phyloP scores from a whole-genome alignment of 1,284 basidiomycete genomes.

The Anthracocystis panici-leucophaei region DNA sequence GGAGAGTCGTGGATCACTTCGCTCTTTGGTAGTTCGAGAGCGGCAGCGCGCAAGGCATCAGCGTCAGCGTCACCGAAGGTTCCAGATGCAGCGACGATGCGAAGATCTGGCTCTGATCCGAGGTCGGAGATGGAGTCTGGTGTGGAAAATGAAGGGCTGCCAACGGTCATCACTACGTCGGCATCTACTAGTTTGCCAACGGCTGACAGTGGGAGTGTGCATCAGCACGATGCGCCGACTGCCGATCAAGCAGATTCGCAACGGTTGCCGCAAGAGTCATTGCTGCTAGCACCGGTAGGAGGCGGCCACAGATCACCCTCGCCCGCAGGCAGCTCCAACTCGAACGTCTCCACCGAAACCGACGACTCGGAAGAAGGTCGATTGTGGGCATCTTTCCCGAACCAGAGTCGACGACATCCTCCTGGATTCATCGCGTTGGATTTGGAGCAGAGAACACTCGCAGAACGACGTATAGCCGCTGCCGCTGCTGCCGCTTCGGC shows the following conservation, averaged over 20 bases:
- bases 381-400: conserved; percentile 56
- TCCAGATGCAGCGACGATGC: not conserved
- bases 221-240: conserved; percentile 10
- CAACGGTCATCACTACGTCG: conserved; percentile 28
- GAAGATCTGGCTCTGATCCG: conserved; percentile 8
- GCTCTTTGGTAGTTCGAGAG: conserved; percentile 18
- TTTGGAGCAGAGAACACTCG: conserved; percentile 38
- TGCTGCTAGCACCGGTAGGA: conserved; percentile 21
- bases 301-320: conserved; percentile 16
- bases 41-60: conserved; percentile 12
- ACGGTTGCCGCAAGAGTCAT: conserved; percentile 4
- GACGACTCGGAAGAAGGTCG: conserved; percentile 55
- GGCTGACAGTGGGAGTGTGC: conserved; percentile 20
- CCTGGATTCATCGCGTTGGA: conserved; percentile 59
- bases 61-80: conserved; percentile 12
- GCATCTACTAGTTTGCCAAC: conserved; percentile 23
- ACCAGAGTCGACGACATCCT: conserved; percentile 53
- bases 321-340: conserved; percentile 21
- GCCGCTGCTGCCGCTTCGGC: conserved; percentile 22
- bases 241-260: not conserved
- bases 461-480: conserved; percentile 19
- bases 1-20: conserved; percentile 33
- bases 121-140: conserved; percentile 7
- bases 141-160: conserved; percentile 4
- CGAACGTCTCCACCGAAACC: conserved; percentile 19